phyloP scores from a whole-genome alignment of 352 stramenopile species.

The Phytopythium kandeliae region DNA sequence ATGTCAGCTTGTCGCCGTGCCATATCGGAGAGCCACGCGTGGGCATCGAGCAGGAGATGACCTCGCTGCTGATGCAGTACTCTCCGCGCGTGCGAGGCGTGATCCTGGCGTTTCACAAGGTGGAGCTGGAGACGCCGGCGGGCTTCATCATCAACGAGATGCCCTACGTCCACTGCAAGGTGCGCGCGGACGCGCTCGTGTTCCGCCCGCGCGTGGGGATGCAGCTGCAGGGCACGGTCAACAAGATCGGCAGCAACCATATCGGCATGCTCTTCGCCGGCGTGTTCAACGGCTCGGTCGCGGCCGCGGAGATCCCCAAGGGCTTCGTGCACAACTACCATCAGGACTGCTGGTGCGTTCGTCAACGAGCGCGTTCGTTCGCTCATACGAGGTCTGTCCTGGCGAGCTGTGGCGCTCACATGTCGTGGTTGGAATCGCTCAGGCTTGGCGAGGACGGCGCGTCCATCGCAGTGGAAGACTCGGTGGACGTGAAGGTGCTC shows the following conservation, averaged over 20 bases:
- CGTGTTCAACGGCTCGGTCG: constrained; percentile 80
- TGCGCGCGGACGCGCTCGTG: constrained; percentile 61
- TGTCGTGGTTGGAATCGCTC: constrained; percentile 2
- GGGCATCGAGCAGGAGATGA: constrained; percentile 75
- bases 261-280: constrained; percentile 78
- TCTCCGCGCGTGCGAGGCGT: constrained; percentile 69
- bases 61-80: constrained; percentile 71
- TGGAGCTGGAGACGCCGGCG: constrained; percentile 45
- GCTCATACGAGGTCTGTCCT: too few species aligned
- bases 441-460: constrained; percentile 51
- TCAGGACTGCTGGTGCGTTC: constrained; percentile 63
- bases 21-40: constrained; percentile 58
- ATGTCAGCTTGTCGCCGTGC: constrained; percentile 68
- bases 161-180: constrained; percentile 80
- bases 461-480: constrained; percentile 53
- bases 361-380: too few species aligned
- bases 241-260: constrained; percentile 87
- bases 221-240: constrained; percentile 53
- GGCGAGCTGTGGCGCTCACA: too few species aligned
- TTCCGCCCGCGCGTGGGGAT: constrained; percentile 69
- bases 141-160: constrained; percentile 82
- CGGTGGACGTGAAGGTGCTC: constrained; percentile 63
- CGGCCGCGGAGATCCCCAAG: constrained; percentile 63
- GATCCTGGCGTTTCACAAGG: constrained; percentile 65
- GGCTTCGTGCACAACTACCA: constrained; percentile 79